A percentile compares a stretch with the other conserved stretches of the same genome.
Conservation (phyloP, 495 filamentous ascomycete genomes). For the Hypoxylon cercidicola region DNA sequence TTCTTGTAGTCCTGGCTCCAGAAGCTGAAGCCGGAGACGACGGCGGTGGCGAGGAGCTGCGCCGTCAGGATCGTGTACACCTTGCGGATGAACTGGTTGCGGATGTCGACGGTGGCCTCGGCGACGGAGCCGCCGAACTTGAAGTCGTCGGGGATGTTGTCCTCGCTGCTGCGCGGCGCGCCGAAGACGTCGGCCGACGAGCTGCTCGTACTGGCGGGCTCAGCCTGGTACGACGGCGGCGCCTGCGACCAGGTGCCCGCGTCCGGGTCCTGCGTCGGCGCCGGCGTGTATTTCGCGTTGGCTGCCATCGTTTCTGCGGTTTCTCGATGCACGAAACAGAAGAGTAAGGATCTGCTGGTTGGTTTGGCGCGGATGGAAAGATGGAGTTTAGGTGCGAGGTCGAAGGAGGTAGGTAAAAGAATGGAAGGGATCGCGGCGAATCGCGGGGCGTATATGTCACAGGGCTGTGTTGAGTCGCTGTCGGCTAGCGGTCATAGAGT, state of each 20-base stretch:
- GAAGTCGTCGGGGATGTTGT: constrained; percentile 97
- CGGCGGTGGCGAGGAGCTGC: constrained; percentile 85
- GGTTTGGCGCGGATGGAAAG: constrained; percentile 29
- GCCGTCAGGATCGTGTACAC: constrained; percentile 70
- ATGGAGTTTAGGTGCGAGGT: constrained; percentile 24
- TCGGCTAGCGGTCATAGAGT: constrained; percentile 1
- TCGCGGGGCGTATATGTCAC: constrained; percentile 34
- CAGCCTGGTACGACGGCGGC: constrained; percentile 79
- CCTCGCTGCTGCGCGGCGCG: constrained; percentile 77
- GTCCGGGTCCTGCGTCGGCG: constrained; percentile 80
- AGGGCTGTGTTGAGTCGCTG: constrained; percentile 1
- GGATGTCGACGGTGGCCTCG: constrained; percentile 92
- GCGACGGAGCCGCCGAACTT: constrained; percentile 95
- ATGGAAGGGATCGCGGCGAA: constrained; percentile 15
- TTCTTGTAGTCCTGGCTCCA: constrained; percentile 78
- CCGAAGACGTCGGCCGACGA: constrained; percentile 52
- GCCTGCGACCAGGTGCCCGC: constrained; percentile 75
- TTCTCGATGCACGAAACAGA: constrained; percentile 6
- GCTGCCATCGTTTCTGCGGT: constrained; percentile 65
- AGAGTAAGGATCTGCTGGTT: constrained; percentile 33
- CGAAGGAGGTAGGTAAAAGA: not conserved
- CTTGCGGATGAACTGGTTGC: constrained; percentile 98
- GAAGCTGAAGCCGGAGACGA: constrained; percentile 85
- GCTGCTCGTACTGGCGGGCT: constrained; percentile 45
- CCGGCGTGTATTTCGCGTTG: constrained; percentile 75